phyloP scores from a whole-genome alignment of 1,284 basidiomycete species.

The Ceraceosorus bombacis region DNA sequence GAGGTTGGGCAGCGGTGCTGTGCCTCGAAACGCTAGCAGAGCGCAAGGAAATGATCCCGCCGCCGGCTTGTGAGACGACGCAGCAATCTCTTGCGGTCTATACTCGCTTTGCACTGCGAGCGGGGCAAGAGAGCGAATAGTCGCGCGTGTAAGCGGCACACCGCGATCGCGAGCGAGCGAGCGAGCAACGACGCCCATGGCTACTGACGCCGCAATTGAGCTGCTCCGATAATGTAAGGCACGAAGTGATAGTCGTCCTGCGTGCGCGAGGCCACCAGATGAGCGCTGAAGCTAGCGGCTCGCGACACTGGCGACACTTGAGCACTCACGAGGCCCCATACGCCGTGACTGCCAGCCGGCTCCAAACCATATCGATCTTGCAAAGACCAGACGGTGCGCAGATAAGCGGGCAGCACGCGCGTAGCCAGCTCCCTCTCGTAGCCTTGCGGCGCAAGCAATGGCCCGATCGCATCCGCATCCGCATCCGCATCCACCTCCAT shows the following conservation, averaged over 20 bases:
- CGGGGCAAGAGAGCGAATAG: no score
- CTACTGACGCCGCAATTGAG: constrained; percentile 60
- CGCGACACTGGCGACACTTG: background rate
- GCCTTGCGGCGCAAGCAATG: background rate
- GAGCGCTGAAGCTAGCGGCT: background rate
- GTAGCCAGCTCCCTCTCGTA: constrained; percentile 48
- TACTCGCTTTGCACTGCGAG: constrained; percentile 1
- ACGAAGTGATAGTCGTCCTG: constrained; percentile 78
- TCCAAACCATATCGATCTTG: constrained; percentile 87
- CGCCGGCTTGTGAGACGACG: constrained; percentile 7
- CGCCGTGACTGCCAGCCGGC: constrained; percentile 93
- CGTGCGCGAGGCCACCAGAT: no score
- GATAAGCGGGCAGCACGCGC: constrained; percentile 66
- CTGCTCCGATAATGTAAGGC: constrained; percentile 85
- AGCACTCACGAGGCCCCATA: constrained; percentile 70
- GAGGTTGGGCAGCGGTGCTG: constrained; percentile 31
- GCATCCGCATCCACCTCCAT: background rate
- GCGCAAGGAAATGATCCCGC: background rate
- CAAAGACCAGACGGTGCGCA: constrained; percentile 71
- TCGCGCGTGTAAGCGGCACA: no score
- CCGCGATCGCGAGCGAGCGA: no score
- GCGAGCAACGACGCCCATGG: no score
- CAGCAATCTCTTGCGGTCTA: constrained; percentile 5
- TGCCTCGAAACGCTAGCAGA: background rate
- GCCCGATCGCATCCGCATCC: background rate